These are phyloP conservation scores for Cladosporium sp. DNA, from an alignment of 2,329 filamentous ascomycete species.

Conservation along the genomic window DNA sequence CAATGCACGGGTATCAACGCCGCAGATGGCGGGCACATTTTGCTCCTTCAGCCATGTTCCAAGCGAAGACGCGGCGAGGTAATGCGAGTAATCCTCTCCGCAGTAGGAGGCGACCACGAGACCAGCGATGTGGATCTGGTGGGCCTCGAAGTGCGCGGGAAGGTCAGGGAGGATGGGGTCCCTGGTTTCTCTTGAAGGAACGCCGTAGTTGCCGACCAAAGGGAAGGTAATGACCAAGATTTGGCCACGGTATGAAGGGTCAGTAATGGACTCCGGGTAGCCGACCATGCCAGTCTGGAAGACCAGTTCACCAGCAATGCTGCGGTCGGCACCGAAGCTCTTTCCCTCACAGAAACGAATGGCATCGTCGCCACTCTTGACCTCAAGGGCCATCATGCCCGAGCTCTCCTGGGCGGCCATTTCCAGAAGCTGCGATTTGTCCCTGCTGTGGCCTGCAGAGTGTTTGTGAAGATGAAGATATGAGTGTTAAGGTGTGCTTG, in stretches of 20 bases:
- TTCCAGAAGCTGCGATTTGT: conserved; percentile 9
- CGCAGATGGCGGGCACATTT: conserved; percentile 87
- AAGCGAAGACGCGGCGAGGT: conserved; percentile 82
- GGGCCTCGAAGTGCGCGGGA: conserved; percentile 89
- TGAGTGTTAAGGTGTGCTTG: conserved; percentile 5
- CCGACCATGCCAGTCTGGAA: conserved; percentile 99
- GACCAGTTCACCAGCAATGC: conserved; percentile 91
- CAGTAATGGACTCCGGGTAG: conserved; percentile 89
- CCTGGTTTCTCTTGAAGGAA: conserved; percentile 77
- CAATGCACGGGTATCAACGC: conserved; percentile 85
- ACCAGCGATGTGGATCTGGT: conserved; percentile 87
- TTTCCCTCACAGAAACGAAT: conserved; percentile 72
- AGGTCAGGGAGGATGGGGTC: conserved; percentile 81
- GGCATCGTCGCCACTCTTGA: conserved; percentile 71
- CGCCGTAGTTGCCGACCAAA: conserved; percentile 94
- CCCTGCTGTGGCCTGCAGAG: conserved; percentile 14
- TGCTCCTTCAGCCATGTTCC: conserved; percentile 96
- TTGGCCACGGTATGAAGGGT: conserved; percentile 84
- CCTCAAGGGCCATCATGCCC: conserved; percentile 69
- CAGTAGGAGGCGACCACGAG: conserved; percentile 87
- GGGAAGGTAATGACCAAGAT: conserved; percentile 96
- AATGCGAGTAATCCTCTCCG: conserved; percentile 93
- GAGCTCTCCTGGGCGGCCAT: conserved; percentile 19
- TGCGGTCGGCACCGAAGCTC: conserved; percentile 94
- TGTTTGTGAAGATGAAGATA: background rate